These are phyloP conservation scores for Salicornia ramosissima DNA, from an alignment of 148 eudicot genomes.

Conservation along the genomic window DNA sequence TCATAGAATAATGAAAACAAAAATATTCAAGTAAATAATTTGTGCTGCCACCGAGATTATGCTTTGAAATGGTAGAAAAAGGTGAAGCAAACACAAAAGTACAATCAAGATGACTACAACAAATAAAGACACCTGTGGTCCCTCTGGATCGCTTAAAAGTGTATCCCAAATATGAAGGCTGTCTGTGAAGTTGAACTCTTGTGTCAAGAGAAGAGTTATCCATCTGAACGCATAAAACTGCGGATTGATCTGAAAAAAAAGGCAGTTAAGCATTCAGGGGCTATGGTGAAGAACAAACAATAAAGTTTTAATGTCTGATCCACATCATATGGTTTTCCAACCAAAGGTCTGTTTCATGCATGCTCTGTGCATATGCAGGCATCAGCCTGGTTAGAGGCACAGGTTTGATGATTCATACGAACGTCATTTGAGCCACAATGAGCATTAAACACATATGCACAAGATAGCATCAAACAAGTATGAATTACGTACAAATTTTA, in stretches of 20 bases:
- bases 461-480: not conserved
- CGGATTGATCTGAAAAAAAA: constrained; percentile 79
- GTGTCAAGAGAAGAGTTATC: constrained; percentile 98
- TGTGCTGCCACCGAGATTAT: not conserved
- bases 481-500: not conserved
- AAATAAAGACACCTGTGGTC: constrained; percentile 74
- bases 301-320: not conserved
- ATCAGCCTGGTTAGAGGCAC: not conserved
- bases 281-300: constrained; percentile 1
- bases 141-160: constrained; percentile 94
- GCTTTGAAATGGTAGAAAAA: constrained; percentile 3
- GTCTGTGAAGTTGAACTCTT: constrained; percentile 88
- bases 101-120: not conserved
- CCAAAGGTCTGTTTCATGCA: not conserved
- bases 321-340: constrained; percentile 1
- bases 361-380: not conserved
- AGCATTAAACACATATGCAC: not conserved
- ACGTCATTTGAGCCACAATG: not conserved
- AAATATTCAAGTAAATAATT: not conserved
- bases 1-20: not conserved
- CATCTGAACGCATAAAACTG: constrained; percentile 98
- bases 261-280: constrained; percentile 19
- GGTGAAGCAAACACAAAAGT: not conserved
- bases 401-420: not conserved
- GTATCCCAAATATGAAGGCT: constrained; percentile 94